phyloP scores from a whole-genome alignment of 805 yeast genomes.

The Candida chauliodis region DNA sequence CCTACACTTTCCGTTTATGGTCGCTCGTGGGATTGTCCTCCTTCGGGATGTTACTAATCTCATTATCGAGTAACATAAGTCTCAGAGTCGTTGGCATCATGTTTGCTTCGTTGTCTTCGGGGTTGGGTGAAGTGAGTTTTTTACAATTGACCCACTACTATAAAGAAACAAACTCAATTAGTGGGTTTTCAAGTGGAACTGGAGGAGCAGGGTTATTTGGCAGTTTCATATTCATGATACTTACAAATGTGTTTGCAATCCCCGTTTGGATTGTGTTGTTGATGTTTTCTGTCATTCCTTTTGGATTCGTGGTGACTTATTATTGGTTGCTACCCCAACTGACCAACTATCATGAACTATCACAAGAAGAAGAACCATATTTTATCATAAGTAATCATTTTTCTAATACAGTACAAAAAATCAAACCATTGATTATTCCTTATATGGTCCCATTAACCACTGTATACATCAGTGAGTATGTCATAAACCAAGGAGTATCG shows the following conservation, averaged over 20 bases:
- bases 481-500: conserved; percentile 86
- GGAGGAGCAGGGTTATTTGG: conserved; percentile 95
- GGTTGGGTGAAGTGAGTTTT: conserved; percentile 88
- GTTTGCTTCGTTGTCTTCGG: conserved; percentile 80
- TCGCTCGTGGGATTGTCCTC: conserved; percentile 56
- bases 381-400: not conserved
- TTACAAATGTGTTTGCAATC: conserved; percentile 67
- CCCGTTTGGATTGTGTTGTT: conserved; percentile 53
- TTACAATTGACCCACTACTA: conserved; percentile 81
- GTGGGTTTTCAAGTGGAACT: conserved; percentile 92
- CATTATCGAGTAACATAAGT: conserved; percentile 34
- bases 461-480: conserved; percentile 83
- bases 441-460: conserved; percentile 81
- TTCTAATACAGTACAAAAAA: conserved; percentile 21
- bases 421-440: conserved; percentile 50
- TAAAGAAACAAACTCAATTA: conserved; percentile 51
- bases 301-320: conserved; percentile 41
- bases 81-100: conserved; percentile 62
- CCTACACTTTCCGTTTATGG: conserved; percentile 55
- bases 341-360: conserved; percentile 5
- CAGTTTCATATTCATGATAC: conserved; percentile 61
- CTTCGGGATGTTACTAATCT: conserved; percentile 71
- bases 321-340: conserved; percentile 23
- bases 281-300: conserved; percentile 53
- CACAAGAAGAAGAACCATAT: not conserved